Evolutionary conservation across 2,329 filamentous ascomycete species (phyloP), one percentile per base, ranked within the genome.

Genomic region (Cadophora luteo-olivacea): DNA sequence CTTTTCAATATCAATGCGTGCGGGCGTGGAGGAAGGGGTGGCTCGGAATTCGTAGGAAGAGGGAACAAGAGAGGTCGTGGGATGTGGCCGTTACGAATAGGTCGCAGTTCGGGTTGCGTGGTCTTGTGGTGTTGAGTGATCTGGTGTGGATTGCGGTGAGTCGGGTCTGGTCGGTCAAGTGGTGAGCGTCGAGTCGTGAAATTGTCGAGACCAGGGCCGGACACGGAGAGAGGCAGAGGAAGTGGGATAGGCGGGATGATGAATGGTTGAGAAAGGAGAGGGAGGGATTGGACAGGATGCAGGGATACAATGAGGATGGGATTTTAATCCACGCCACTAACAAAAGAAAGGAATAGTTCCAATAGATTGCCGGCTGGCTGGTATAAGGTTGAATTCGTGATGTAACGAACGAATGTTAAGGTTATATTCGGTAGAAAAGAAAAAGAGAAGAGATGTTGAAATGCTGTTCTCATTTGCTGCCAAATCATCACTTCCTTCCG

Each of bases 41-140:
- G 48, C 19, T 64, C n/a, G 52, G 19, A 57, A 52, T 61, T 33
- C 54, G 49, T 64, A 55, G 65, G 25, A 65, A 41, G 9, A 29
- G 52, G 48, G 41, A 51, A 55, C 45, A 55, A 24, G 12, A 45
- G 61, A 48, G 66, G 66, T 62, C 66, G 66, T 62, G 66, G 66
- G 66, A 65, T 49, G 68, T 57, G 68, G 63, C 54, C 63, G 66
- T 54, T 62, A 38, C 25, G 14, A 33, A 22, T 33, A 14, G 41
- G 41, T 51, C 41, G 60, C 48, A 52, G 60, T 12, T 62, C 25
- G 32, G 60, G 60, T 51, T 49, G 60, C 41, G 60, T 51, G 25
- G 60, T 62, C 19, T 38, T 14, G 22, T 41, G 57, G 12, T 60
- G n/a, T 25, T 22, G 33, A 24, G 33, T 5, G 25, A 36, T 19